phyloP scores from a whole-genome alignment of 2,329 filamentous ascomycete species.

The Thielaviopsis ethacetica region DNA sequence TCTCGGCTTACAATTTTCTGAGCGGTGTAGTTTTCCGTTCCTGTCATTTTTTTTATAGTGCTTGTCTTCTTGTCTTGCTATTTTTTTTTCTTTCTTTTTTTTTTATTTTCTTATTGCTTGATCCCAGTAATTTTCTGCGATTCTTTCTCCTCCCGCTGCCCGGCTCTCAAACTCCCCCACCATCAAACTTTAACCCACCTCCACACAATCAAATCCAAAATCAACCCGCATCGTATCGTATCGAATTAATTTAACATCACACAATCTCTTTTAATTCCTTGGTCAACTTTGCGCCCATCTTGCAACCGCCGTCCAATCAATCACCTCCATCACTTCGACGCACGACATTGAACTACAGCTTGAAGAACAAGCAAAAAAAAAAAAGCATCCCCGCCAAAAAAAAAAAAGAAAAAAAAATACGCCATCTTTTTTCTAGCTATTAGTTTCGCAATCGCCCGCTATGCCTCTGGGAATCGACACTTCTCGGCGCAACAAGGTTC shows the following conservation, averaged over 20 bases:
- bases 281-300: too few species aligned
- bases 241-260: neutral
- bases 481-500: constrained; percentile 70
- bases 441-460: constrained; percentile 1
- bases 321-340: too few species aligned
- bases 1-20: neutral
- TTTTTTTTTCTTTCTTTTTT: neutral
- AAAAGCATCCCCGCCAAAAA: neutral
- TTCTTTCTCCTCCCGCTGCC: constrained; percentile 3
- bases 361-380: neutral
- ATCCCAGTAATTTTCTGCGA: neutral
- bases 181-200: neutral
- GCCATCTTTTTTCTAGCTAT: neutral
- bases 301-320: too few species aligned
- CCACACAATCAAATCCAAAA: constrained; percentile 1
- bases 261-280: too few species aligned
- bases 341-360: neutral
- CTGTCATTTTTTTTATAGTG: neutral
- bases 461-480: constrained; percentile 49
- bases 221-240: neutral
- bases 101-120: neutral
- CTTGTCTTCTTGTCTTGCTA: neutral
- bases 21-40: neutral
- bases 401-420: neutral
- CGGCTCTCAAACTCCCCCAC: constrained; percentile 3